Evolutionary conservation across 176 grass and related monocot species (phyloP).

Genomic region (Oryza longistaminata): DNA sequence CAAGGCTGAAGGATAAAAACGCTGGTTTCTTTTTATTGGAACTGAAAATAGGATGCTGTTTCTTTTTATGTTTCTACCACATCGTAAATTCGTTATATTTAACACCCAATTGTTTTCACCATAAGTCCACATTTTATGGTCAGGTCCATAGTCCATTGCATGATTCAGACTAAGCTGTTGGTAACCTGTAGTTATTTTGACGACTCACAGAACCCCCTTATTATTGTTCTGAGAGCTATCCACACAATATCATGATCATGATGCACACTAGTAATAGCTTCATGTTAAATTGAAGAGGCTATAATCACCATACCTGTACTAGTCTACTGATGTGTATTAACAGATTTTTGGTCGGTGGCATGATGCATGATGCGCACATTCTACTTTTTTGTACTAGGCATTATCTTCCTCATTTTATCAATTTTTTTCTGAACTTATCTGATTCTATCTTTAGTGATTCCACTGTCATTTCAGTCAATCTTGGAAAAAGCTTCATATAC

Average conservation of each 20-base stretch:
- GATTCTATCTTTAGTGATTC: not conserved
- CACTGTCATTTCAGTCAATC: slow-evolving; percentile 15
- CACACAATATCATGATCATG: not conserved
- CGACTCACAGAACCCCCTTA: not conserved
- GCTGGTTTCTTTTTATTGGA: not conserved
- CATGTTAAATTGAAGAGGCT: not conserved
- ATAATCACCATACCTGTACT: not conserved
- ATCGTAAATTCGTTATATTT: no score
- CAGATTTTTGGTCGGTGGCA: not conserved
- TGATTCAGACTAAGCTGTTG: not conserved
- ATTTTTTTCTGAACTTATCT: not conserved
- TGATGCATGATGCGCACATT: not conserved
- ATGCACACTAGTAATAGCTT: not conserved
- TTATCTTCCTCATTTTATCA: slow-evolving; percentile 10
- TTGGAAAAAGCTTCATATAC: slow-evolving; percentile 14
- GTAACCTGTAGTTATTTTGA: not conserved
- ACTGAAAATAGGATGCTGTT: not conserved
- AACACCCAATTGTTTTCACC: not conserved
- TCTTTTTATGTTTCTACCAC: no score
- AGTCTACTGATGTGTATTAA: no score
- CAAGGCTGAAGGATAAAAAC: not conserved
- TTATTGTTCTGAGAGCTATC: not conserved
- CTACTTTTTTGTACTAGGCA: not conserved
- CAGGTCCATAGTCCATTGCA: not conserved
- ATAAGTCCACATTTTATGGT: slow-evolving; percentile 9